Evolutionary conservation across 2,329 filamentous ascomycete genomes (phyloP), one percentile per base, ranked within the genome.

Genomic region (Penicillium sp.): DNA sequence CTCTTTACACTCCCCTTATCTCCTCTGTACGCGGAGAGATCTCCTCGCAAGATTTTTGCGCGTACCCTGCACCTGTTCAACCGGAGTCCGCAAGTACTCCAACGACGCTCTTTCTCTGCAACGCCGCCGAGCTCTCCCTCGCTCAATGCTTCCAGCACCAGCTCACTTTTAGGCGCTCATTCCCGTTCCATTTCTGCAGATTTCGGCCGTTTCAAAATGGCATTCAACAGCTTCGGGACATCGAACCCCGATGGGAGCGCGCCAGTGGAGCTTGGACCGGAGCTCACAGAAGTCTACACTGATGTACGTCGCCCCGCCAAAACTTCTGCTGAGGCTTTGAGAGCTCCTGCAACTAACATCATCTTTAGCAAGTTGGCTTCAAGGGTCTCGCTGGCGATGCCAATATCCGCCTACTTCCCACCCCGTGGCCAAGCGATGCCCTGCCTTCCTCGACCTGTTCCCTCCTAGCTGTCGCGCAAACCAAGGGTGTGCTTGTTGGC

Each of bases 381-480:
- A 81, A 87, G 58, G 82, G 87, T 44, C 74, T 95, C 39, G 83
- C 85, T 47, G 86, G 88, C 62, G 89, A 95, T 63, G 82, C 86
- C 51, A 95, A 92, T 71, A 73, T 97, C 59, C 87, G 86, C 66
- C 75, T 87, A 23, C 75, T 97, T 37, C 88, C 89, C 13, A 79
- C 84, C 18, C 77, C 85, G 66, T 97, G 92, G 91, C 81, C 87
- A 35, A 62, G 70, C 53, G 76, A 84, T 58, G 75, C 81, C 32
- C 77, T 88, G 23, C 92, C 93, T 28, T 77, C 86, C 2, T 77
- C 88, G 4, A 89, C 86, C 39, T 83, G 89, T 10, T 95, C 89
- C 2, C 84, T 98, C 32, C 78, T 98, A 54, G 87, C 86, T 65
- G 81, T 97, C 58, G 90, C 92, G 47, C 85, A 89, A 28, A 81